A percentile compares a stretch with the other conserved stretches of the same genome.
These are phyloP conservation scores for Penicillium odoratum DNA, from an alignment of 495 filamentous ascomycete genomes.

Conservation along the genomic window DNA sequence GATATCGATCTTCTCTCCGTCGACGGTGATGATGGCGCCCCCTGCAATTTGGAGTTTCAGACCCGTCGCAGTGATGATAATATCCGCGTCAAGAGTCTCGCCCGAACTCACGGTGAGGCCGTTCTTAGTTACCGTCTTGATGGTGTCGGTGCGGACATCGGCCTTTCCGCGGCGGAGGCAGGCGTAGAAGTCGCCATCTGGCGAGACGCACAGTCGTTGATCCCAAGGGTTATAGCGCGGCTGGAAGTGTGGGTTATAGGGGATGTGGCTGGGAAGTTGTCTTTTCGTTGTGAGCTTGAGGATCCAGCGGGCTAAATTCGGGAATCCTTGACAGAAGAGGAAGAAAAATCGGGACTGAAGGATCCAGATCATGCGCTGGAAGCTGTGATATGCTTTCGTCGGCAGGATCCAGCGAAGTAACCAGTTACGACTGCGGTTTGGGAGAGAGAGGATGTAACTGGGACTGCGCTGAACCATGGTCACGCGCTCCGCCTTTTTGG, in stretches of 20 bases:
- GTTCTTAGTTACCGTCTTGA: conserved; percentile 60
- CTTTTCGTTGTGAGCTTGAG: conserved; percentile 40
- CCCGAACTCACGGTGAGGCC: conserved; percentile 60
- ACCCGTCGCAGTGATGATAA: conserved; percentile 76
- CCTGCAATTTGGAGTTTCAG: conserved; percentile 58
- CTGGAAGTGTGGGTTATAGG: conserved; percentile 66
- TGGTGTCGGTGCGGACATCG: conserved; percentile 65
- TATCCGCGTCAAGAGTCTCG: conserved; percentile 60
- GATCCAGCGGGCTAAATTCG: conserved; percentile 47
- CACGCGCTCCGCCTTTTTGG: conserved; percentile 44
- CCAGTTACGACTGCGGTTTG: conserved; percentile 34
- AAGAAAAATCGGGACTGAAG: conserved; percentile 48
- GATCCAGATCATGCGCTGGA: conserved; percentile 51
- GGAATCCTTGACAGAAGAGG: conserved; percentile 58
- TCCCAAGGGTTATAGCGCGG: conserved; percentile 72
- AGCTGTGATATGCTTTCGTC: conserved; percentile 28
- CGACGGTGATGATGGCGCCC: conserved; percentile 50
- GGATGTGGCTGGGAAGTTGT: conserved; percentile 56
- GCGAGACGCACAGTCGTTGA: conserved; percentile 70
- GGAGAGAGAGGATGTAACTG: conserved; percentile 57
- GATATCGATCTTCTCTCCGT: conserved; percentile 52
- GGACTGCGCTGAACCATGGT: conserved; percentile 62
- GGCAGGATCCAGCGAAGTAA: conserved; percentile 40
- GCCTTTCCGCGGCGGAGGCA: conserved; percentile 57
- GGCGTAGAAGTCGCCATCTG: conserved; percentile 72